A percentile compares a stretch with the other conserved stretches of the same genome.
phyloP scores from a whole-genome alignment of 2,329 filamentous ascomycete genomes.

The Tolypocladium ovalisporum region DNA sequence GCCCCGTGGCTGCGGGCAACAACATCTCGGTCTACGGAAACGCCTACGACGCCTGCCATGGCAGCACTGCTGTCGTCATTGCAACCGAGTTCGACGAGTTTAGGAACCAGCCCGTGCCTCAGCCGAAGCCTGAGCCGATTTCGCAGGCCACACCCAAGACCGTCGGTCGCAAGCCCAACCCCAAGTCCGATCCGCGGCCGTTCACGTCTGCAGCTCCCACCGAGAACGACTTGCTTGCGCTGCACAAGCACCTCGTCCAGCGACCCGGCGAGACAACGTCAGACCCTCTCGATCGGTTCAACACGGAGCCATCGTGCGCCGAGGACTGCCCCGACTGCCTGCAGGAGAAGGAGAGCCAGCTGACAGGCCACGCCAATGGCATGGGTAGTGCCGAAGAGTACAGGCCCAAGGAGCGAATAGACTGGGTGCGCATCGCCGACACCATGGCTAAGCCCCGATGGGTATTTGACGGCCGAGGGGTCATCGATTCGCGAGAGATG shows the following conservation, averaged over 20 bases:
- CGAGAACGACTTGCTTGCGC: constrained; percentile 34
- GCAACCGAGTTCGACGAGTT: constrained; percentile 49
- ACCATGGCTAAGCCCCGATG: constrained; percentile 42
- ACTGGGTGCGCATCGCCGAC: constrained; percentile 39
- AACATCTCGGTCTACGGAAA: constrained; percentile 36
- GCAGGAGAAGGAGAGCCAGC: constrained; percentile 26
- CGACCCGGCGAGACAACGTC: constrained; percentile 14
- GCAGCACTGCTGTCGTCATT: constrained; percentile 39
- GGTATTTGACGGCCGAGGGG: constrained; percentile 46
- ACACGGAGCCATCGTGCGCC: constrained; percentile 32
- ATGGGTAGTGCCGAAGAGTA: constrained; percentile 33
- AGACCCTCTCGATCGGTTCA: constrained; percentile 36
- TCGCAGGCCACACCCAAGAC: constrained; percentile 18
- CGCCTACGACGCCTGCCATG: constrained; percentile 37
- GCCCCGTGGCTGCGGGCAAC: constrained; percentile 25
- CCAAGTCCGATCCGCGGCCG: constrained; percentile 34
- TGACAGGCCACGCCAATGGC: constrained; percentile 27
- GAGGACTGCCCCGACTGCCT: constrained; percentile 39
- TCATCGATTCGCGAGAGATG: constrained; percentile 37
- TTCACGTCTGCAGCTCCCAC: constrained; percentile 25
- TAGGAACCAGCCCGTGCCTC: constrained; percentile 27
- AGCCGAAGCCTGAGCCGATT: constrained; percentile 13
- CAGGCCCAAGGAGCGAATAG: constrained; percentile 34
- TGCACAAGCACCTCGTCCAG: constrained; percentile 35
- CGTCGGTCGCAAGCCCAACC: constrained; percentile 25